Evolutionary conservation across 169 alveolate genomes (phyloP).

Genomic region (Plasmodium gaboni): DNA sequence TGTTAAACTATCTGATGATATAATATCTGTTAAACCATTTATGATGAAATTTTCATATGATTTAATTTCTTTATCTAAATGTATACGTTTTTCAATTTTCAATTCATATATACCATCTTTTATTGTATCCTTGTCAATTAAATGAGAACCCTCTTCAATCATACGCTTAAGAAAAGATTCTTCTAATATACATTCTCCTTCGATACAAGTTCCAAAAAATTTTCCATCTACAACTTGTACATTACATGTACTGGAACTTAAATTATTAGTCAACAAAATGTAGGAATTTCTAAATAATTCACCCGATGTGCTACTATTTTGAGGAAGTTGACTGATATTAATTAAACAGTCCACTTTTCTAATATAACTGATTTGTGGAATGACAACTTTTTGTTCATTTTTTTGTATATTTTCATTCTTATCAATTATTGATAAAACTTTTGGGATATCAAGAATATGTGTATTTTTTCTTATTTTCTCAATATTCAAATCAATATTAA

Average conservation of each 20-base stretch:
- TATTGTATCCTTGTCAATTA: background rate
- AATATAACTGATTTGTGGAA: background rate
- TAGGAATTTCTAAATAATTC: too few relatives aligned
- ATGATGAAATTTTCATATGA: too few relatives aligned
- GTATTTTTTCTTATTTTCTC: background rate
- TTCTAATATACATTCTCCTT: background rate
- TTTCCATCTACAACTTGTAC: background rate
- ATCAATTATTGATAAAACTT: background rate
- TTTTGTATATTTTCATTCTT: too few relatives aligned
- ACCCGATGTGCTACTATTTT: too few relatives aligned
- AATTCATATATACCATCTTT: slow-evolving; percentile 10
- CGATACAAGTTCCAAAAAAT: background rate
- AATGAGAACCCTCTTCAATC: background rate
- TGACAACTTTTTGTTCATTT: background rate
- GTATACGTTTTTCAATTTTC: slow-evolving; percentile 17
- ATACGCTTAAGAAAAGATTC: background rate
- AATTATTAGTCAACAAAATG: background rate
- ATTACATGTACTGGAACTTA: background rate
- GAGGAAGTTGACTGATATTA: too few relatives aligned
- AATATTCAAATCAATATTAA: too few relatives aligned
- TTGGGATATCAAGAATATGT: background rate
- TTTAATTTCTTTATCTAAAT: background rate
- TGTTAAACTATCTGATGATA: too few relatives aligned
- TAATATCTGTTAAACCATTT: too few relatives aligned
- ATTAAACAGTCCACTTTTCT: background rate